phyloP scores from a whole-genome alignment of 768 basidiomycete genomes.

The Lactarius vividus region DNA sequence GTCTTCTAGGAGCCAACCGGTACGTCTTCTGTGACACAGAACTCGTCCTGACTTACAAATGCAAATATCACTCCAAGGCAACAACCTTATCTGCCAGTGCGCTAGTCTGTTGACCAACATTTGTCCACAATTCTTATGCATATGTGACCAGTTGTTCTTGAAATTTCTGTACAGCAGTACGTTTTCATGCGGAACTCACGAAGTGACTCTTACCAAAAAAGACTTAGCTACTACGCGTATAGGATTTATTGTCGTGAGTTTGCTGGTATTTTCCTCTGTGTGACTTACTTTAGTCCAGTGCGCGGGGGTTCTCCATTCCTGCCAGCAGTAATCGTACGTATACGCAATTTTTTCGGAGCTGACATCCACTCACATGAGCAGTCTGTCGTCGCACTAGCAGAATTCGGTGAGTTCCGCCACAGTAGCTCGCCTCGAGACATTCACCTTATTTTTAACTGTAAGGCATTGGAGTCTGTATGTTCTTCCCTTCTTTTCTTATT shows the following conservation, averaged over 20 bases:
- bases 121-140: background rate
- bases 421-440: too few species aligned
- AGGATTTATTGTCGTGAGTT: background rate
- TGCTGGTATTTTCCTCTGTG: background rate
- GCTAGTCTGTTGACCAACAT: background rate
- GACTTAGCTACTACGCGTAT: background rate
- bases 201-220: background rate
- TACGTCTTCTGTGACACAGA: too few species aligned
- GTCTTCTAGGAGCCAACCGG: background rate
- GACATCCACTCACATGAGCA: too few species aligned
- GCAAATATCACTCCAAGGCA: background rate
- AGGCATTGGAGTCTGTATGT: too few species aligned
- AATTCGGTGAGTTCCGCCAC: too few species aligned
- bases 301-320: too few species aligned
- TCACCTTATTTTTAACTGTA: background rate
- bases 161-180: background rate
- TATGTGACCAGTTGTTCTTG: background rate
- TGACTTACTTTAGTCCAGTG: background rate
- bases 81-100: background rate
- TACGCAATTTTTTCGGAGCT: background rate
- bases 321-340: background rate
- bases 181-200: background rate
- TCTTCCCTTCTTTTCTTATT: too few species aligned
- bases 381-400: too few species aligned
- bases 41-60: background rate